phyloP scores from a whole-genome alignment of 192 early-diverging fungal genomes.

The Dispira parvispora region DNA sequence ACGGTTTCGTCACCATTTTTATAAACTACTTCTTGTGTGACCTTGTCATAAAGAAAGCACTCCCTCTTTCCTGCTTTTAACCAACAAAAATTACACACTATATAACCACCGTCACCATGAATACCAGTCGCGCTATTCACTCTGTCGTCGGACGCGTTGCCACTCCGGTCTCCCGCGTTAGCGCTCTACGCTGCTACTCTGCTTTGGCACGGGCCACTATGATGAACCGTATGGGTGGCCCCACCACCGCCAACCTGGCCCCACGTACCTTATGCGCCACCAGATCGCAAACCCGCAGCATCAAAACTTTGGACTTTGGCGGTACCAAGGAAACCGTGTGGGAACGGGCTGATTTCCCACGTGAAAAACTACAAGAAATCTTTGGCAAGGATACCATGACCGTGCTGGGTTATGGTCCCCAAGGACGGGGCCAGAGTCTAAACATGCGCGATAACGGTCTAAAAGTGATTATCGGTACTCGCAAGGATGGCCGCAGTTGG shows the following conservation, averaged over 20 bases:
- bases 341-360: conserved; percentile 87
- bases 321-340: conserved; percentile 82
- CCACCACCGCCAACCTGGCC: conserved; percentile 12
- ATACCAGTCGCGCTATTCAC: conserved; percentile 11
- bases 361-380: conserved; percentile 74
- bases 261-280: neutral
- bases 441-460: conserved; percentile 93
- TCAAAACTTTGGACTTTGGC: conserved; percentile 92
- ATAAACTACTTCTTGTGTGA: too few relatives aligned
- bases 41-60: too few relatives aligned
- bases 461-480: conserved; percentile 87
- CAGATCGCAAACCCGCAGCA: conserved; percentile 40
- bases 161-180: conserved; percentile 12
- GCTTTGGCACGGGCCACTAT: conserved; percentile 13
- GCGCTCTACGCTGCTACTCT: conserved; percentile 10
- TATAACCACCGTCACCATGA: conserved; percentile 18
- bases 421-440: conserved; percentile 84
- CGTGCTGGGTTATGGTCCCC: conserved; percentile 87
- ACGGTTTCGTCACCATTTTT: too few relatives aligned
- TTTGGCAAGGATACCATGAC: conserved; percentile 89
- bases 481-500: conserved; percentile 79
- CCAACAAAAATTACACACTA: conserved; percentile 13
- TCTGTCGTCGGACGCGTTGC: conserved; percentile 11
- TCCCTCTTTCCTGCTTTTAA: too few relatives aligned
- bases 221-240: conserved; percentile 6